Percentiles rank a stretch among this genome's conserved stretches.
These are phyloP conservation scores for Galeopsis tetrahit DNA, from an alignment of 257 asterid genomes.

Conservation along the genomic window DNA sequence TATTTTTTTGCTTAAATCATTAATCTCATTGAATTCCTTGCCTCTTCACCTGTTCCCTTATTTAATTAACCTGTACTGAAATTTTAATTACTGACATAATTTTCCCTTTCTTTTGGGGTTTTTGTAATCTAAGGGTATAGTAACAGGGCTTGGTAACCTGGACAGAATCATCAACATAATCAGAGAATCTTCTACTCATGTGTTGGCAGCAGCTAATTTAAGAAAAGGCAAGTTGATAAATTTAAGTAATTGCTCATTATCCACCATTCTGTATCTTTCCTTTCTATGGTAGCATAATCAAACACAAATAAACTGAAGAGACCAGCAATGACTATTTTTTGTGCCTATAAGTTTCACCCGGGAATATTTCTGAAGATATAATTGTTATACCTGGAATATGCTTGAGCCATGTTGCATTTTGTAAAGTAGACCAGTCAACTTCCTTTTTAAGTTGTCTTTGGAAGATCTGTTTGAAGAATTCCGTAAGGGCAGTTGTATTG, in stretches of 20 bases:
- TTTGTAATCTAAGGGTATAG: slow-evolving; percentile 68
- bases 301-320: slow-evolving; percentile 9
- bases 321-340: not conserved
- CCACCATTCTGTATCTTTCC: slow-evolving; percentile 21
- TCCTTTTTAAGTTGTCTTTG: slow-evolving; percentile 14
- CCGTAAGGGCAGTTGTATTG: slow-evolving; percentile 9
- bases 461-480: slow-evolving; percentile 3
- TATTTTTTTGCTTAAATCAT: slow-evolving; percentile 21
- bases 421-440: slow-evolving; percentile 6
- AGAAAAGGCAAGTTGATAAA: slow-evolving; percentile 58
- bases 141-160: slow-evolving; percentile 85
- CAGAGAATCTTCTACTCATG: slow-evolving; percentile 78
- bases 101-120: slow-evolving; percentile 26
- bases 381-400: slow-evolving; percentile 12
- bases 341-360: slow-evolving; percentile 26
- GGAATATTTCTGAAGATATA: not conserved
- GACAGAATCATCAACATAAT: slow-evolving; percentile 73
- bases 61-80: slow-evolving; percentile 26
- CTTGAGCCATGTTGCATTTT: slow-evolving; percentile 16
- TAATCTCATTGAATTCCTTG: slow-evolving; percentile 14
- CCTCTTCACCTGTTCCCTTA: slow-evolving; percentile 2
- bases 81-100: slow-evolving; percentile 27
- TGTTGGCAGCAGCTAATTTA: slow-evolving; percentile 62
- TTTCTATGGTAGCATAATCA: not conserved
- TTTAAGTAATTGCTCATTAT: slow-evolving; percentile 18